These are phyloP conservation scores for Zymoseptoria ardabiliae DNA, from an alignment of 2,329 filamentous ascomycete species.

Conservation along the genomic window DNA sequence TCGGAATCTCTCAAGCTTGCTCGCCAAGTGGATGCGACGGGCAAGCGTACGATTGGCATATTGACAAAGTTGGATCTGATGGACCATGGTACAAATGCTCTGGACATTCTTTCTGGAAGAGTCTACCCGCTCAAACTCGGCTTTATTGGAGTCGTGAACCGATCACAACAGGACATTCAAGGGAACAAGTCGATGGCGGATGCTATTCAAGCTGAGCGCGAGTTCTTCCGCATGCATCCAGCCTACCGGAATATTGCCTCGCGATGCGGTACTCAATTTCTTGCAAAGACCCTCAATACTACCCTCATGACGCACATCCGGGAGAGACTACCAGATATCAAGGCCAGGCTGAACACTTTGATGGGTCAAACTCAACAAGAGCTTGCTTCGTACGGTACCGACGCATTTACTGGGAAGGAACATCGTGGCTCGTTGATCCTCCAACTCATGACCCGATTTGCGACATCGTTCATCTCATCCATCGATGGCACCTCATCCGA, in stretches of 20 bases:
- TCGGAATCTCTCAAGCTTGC: conserved; percentile 96
- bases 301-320: conserved; percentile 96
- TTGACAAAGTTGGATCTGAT: conserved; percentile 96
- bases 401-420: conserved; percentile 94
- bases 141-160: conserved; percentile 96
- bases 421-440: conserved; percentile 91
- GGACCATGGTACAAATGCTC: conserved; percentile 96
- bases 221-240: conserved; percentile 96
- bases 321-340: conserved; percentile 93
- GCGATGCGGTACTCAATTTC: conserved; percentile 85
- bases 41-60: conserved; percentile 90
- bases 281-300: conserved; percentile 89
- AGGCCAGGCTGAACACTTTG: conserved; percentile 90
- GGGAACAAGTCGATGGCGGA: conserved; percentile 91
- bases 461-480: conserved; percentile 93
- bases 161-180: conserved; percentile 96
- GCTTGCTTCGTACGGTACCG: conserved; percentile 93
- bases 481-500: conserved; percentile 98
- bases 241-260: conserved; percentile 94
- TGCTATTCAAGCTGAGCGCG: conserved; percentile 78
- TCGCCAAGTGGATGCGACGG: conserved; percentile 90
- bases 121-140: conserved; percentile 96
- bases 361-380: conserved; percentile 99
- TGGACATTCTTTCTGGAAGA: conserved; percentile 94
- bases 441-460: conserved; percentile 96